phyloP scores from a whole-genome alignment of 2,329 filamentous ascomycete genomes.

The Colletotrichum cereale region DNA sequence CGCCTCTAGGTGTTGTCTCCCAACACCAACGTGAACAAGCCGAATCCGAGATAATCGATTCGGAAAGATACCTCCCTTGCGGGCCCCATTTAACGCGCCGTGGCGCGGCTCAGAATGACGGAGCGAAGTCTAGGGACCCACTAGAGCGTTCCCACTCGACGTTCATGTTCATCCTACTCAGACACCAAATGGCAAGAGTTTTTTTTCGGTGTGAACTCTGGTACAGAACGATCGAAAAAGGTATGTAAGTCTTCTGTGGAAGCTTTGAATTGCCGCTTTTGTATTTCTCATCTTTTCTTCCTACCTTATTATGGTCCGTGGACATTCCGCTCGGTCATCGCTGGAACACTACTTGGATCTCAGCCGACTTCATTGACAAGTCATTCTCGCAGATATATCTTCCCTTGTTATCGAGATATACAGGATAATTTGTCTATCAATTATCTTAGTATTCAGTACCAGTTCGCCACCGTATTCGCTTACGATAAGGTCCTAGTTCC shows the following conservation, averaged over 20 bases:
- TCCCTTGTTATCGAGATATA: neutral
- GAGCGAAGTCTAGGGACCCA: constrained; percentile 12
- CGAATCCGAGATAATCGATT: constrained; percentile 8
- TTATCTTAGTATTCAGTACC: neutral
- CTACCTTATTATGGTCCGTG: neutral
- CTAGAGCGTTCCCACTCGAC: neutral
- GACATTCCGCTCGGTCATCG: neutral
- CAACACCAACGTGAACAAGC: neutral
- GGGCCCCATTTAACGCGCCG: neutral
- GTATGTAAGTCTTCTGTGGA: constrained; percentile 1
- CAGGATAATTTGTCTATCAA: neutral
- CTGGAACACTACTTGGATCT: neutral
- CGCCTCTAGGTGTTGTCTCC: neutral
- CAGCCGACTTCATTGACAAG: too few relatives aligned
- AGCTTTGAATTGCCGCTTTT: neutral
- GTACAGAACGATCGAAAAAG: constrained; percentile 26
- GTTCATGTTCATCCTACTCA: constrained; percentile 21
- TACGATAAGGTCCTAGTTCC: too few relatives aligned
- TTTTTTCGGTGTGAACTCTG: too few relatives aligned
- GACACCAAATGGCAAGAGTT: constrained; percentile 2
- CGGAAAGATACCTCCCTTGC: neutral
- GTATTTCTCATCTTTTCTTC: neutral
- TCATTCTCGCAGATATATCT: neutral
- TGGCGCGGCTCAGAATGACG: constrained; percentile 10
- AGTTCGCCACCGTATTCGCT: neutral